A percentile compares a stretch with the other conserved stretches of the same genome.
Conservation (phyloP, 208 protist genomes). For the Trypanosoma scelopori region DNA sequence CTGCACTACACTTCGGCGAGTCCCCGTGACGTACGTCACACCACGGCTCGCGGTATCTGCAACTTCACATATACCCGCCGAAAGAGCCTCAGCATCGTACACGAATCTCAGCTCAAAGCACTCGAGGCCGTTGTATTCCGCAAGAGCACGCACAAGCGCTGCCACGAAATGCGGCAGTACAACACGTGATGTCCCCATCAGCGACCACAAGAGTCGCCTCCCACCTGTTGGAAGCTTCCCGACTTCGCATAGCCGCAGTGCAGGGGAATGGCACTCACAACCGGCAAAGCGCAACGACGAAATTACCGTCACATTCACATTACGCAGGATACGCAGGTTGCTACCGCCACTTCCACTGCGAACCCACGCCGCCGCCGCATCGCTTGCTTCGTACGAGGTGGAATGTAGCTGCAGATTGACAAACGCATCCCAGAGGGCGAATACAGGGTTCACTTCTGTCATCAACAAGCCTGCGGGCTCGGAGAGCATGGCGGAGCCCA, state of each 20-base stretch:
- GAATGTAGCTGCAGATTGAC: conserved; percentile 43
- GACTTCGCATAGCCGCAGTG: conserved; percentile 32
- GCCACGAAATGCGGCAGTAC: conserved; percentile 47
- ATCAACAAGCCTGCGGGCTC: conserved; percentile 34
- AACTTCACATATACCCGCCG: background rate
- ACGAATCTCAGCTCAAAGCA: conserved; percentile 33
- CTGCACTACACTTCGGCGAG: conserved; percentile 25
- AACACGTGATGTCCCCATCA: conserved; percentile 21
- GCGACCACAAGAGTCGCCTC: conserved; percentile 10
- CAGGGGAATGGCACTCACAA: conserved; percentile 23
- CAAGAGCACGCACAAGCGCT: conserved; percentile 36
- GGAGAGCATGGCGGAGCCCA: conserved; percentile 44
- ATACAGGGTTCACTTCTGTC: conserved; percentile 50
- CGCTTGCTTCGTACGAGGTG: background rate
- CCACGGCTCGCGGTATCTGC: conserved; percentile 18
- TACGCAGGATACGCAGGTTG: background rate
- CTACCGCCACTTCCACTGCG: background rate
- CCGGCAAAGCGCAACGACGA: conserved; percentile 47
- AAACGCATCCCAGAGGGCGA: conserved; percentile 52
- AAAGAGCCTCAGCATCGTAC: conserved; percentile 2
- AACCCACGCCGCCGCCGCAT: background rate
- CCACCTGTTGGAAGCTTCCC: conserved; percentile 11
- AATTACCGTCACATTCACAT: conserved; percentile 33
- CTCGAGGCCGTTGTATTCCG: conserved; percentile 28
- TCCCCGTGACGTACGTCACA: conserved; percentile 31